Evolutionary conservation across 2,329 filamentous ascomycete species (phyloP), one percentile per base, ranked within the genome.

Genomic region (Paecilomyces dactylethromorphus): DNA sequence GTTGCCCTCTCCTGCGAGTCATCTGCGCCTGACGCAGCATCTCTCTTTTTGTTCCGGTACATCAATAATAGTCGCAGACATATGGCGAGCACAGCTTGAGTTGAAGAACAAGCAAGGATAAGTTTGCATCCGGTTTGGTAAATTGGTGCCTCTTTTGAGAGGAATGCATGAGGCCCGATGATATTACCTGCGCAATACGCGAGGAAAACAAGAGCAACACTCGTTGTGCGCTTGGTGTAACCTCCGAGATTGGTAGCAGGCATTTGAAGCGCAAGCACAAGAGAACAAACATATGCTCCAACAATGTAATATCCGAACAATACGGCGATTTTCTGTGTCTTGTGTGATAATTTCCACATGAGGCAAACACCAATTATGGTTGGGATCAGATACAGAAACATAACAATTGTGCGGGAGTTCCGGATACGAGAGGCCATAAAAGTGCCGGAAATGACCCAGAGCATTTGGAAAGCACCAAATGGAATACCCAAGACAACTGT

Each of bases 401-500:
- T 35, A 13, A 35, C 15, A 35, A 35, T 13, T 12, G 32, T 35
- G 8, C 32, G 32, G 15, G 15, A 13, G 15, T 35, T 10, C 32
- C 3, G 32, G 57, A 61, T 84, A n/a, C 74, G 75, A 0, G 79
- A 81, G 64, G 81, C 82, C 24, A 85, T 71, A 55, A 74, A 76
- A 15, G 82, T 82, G 1, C 81, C 81, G 1, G 73, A 63, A 6
- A 86, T 67, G 0, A 84, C 72, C 0, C 82, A 78, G 0, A 83
- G 63, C 63, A 85, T 84, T 60, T 85, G 82, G 0, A 86, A 77
- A 0, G 79, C 82, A 21, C 82, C 83, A 15, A 82, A 83, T 0
- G 84, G 83, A 57, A 87, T 86, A 61, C 85, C 82, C 10, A 86
- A 78, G 59, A 84, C 84, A 60, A 84, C 82, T 0, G 22, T 52